These are phyloP conservation scores for Lactifluus hygrophoroides DNA, from an alignment of 768 basidiomycete species.

Conservation along the genomic window DNA sequence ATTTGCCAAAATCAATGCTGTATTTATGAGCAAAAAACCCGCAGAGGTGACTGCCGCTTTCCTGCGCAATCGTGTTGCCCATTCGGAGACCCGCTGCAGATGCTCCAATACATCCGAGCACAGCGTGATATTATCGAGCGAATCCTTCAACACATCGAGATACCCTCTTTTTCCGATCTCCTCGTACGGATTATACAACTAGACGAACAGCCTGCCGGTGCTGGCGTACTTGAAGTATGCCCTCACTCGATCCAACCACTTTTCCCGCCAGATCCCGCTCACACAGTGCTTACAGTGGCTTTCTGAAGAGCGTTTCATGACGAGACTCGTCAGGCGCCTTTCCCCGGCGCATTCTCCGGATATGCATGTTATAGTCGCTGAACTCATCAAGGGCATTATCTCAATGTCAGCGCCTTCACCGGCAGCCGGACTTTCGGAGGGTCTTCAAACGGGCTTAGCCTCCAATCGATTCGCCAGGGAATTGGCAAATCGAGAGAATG, in stretches of 20 bases:
- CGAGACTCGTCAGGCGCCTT: conserved; percentile 69
- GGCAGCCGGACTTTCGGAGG: conserved; percentile 61
- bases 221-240: conserved; percentile 83
- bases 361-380: conserved; percentile 79
- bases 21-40: conserved; percentile 82
- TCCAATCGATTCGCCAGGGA: conserved; percentile 88
- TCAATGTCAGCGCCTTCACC: conserved; percentile 88
- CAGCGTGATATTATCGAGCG: conserved; percentile 78
- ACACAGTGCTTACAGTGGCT: conserved; percentile 60
- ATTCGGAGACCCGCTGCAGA: conserved; percentile 43
- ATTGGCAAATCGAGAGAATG: conserved; percentile 63
- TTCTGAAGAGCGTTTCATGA: conserved; percentile 75
- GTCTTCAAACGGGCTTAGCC: conserved; percentile 58
- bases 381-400: conserved; percentile 90
- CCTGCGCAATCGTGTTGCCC: conserved; percentile 24
- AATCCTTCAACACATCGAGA: conserved; percentile 77
- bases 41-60: conserved; percentile 56
- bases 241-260: conserved; percentile 25
- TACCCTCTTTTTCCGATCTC: conserved; percentile 86
- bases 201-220: conserved; percentile 74
- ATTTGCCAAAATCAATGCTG: conserved; percentile 90
- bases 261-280: conserved; percentile 27
- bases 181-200: conserved; percentile 84
- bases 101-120: conserved; percentile 84
- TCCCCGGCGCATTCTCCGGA: conserved; percentile 68